Conservation (phyloP, 495 filamentous ascomycete species). For the Pseudevernia furfuracea region DNA sequence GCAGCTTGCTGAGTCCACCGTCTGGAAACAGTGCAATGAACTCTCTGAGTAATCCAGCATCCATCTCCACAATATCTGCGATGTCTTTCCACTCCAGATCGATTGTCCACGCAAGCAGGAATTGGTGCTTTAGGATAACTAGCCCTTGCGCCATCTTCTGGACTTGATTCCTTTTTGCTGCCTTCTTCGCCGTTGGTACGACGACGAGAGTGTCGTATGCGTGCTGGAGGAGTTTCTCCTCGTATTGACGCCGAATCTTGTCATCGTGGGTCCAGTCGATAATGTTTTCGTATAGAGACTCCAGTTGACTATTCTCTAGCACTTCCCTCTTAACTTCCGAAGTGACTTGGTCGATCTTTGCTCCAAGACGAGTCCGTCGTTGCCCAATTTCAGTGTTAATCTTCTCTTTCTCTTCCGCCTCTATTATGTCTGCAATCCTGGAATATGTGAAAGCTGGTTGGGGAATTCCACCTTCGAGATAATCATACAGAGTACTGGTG, state of each 20-base stretch:
- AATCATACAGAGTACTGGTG: slow-evolving; percentile 64
- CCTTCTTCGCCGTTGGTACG: slow-evolving; percentile 56
- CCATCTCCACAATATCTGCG: slow-evolving; percentile 61
- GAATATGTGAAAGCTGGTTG: slow-evolving; percentile 75
- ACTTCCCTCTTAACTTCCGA: slow-evolving; percentile 83
- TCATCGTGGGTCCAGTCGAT: slow-evolving; percentile 89
- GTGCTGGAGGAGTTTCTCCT: slow-evolving; percentile 81
- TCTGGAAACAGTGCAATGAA: slow-evolving; percentile 81
- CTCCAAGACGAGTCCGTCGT: slow-evolving; percentile 79
- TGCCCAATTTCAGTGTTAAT: slow-evolving; percentile 90
- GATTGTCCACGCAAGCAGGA: slow-evolving; percentile 82
- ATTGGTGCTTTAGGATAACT: slow-evolving; percentile 93
- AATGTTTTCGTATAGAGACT: slow-evolving; percentile 66
- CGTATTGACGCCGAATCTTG: slow-evolving; percentile 70
- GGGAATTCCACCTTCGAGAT: slow-evolving; percentile 77
- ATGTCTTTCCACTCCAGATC: slow-evolving; percentile 82
- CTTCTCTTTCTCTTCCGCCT: slow-evolving; percentile 77
- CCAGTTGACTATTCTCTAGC: slow-evolving; percentile 59
- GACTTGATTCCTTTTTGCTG: slow-evolving; percentile 59
- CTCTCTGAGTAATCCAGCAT: slow-evolving; percentile 64
- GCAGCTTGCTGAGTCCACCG: slow-evolving; percentile 67
- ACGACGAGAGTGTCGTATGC: slow-evolving; percentile 69
- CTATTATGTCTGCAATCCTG: slow-evolving; percentile 75
- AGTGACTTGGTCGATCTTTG: slow-evolving; percentile 71
- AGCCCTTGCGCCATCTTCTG: slow-evolving; percentile 72